Percentiles rank a stretch among this genome's conserved stretches.
These are phyloP conservation scores for Quercus tomentella DNA, from an alignment of 331 rosid species.

Conservation along the genomic window DNA sequence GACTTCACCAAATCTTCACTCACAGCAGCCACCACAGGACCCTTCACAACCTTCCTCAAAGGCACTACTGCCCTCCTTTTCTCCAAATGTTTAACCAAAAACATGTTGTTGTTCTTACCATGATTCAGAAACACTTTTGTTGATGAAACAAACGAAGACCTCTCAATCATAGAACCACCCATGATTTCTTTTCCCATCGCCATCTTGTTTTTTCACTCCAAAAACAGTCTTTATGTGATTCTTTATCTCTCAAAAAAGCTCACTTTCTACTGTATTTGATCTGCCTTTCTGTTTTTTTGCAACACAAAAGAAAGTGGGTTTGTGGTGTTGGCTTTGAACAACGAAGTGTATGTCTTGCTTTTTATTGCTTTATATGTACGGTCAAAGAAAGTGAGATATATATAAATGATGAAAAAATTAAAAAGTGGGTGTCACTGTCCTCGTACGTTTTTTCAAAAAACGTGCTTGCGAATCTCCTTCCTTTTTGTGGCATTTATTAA, in stretches of 20 bases:
- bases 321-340: slow-evolving; percentile 7
- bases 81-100: slow-evolving; percentile 21
- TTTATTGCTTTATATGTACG: not conserved
- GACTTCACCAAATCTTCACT: slow-evolving; percentile 71
- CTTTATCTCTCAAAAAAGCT: not conserved
- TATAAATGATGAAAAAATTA: not conserved
- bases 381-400: not conserved
- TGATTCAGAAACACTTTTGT: slow-evolving; percentile 20
- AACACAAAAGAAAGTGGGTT: not conserved
- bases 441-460: too few relatives aligned
- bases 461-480: too few relatives aligned
- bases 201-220: slow-evolving; percentile 32
- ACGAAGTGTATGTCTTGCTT: not conserved
- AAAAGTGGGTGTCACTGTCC: slow-evolving; percentile 10
- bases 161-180: slow-evolving; percentile 44
- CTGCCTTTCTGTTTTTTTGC: not conserved
- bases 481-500: too few relatives aligned
- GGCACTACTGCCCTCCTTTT: slow-evolving; percentile 23
- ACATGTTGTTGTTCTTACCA: slow-evolving; percentile 14
- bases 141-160: slow-evolving; percentile 34
- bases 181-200: slow-evolving; percentile 54
- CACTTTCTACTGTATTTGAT: not conserved
- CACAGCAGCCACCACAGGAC: slow-evolving; percentile 72
- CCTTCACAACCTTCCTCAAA: slow-evolving; percentile 36
- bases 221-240: not conserved